A percentile compares a stretch with the other conserved stretches of the same genome.
phyloP scores from a whole-genome alignment of 306 rosid species.

The apple (Malus domestica) region DNA sequence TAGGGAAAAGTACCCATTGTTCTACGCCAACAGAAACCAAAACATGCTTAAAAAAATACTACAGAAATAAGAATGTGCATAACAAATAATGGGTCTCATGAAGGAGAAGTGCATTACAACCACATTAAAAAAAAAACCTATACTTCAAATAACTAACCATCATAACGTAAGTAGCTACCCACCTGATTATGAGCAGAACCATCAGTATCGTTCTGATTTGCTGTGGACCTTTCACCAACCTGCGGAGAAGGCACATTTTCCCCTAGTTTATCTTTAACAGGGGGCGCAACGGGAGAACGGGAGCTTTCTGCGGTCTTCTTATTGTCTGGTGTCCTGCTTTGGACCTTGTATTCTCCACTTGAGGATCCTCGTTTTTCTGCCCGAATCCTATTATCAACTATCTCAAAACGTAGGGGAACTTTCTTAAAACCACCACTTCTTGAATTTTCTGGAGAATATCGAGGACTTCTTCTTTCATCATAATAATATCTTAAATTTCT shows the following conservation, averaged over 20 bases:
- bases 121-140: background rate
- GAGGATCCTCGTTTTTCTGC: constrained; percentile 38
- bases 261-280: constrained; percentile 13
- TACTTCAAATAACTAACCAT: background rate
- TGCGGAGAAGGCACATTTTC: constrained; percentile 26
- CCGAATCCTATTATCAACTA: constrained; percentile 77
- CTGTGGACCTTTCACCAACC: constrained; percentile 26
- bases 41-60: too few species aligned
- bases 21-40: too few species aligned
- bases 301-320: constrained; percentile 22
- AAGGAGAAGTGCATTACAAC: background rate
- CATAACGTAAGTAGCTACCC: background rate
- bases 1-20: too few species aligned
- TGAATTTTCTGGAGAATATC: constrained; percentile 29
- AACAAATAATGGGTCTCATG: too few species aligned
- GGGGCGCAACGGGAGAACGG: constrained; percentile 12
- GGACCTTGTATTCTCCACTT: constrained; percentile 35
- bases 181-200: constrained; percentile 31
- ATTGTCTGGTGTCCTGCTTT: constrained; percentile 19
- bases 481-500: constrained; percentile 38
- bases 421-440: constrained; percentile 33
- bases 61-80: too few species aligned
- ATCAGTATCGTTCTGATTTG: constrained; percentile 16
- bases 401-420: constrained; percentile 53
- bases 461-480: constrained; percentile 72